Conservation (phyloP, 192 early-diverging fungal genomes). For the Entomortierella beljakovae region DNA sequence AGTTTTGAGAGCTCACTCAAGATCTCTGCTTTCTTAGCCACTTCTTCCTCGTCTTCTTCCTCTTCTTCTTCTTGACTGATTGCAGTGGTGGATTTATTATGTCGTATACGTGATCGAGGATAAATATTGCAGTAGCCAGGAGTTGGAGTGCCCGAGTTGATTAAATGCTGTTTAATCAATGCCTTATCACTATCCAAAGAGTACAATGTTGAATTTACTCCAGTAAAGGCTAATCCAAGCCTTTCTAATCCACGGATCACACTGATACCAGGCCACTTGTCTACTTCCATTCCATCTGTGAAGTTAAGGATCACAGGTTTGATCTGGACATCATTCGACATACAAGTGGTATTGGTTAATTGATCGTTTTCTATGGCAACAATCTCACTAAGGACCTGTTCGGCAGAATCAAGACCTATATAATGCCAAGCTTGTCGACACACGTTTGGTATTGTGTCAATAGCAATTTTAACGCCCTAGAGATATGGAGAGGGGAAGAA, state of each 20-base stretch:
- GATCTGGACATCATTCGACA: constrained; percentile 8
- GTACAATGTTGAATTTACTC: constrained; percentile 30
- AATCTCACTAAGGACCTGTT: constrained; percentile 20
- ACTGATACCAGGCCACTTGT: constrained; percentile 35
- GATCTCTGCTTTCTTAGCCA: constrained; percentile 1
- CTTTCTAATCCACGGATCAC: constrained; percentile 21
- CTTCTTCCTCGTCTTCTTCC: constrained; percentile 1
- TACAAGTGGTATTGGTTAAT: not conserved
- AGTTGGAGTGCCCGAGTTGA: constrained; percentile 12
- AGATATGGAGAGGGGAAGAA: not conserved
- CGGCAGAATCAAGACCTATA: constrained; percentile 22
- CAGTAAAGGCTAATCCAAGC: constrained; percentile 27
- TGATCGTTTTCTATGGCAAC: constrained; percentile 4
- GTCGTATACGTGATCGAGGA: not conserved
- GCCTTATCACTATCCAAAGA: constrained; percentile 42
- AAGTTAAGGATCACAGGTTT: constrained; percentile 41
- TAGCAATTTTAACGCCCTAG: constrained; percentile 22
- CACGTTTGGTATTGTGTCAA: constrained; percentile 34
- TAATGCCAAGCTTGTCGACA: constrained; percentile 33
- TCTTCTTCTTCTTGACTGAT: not conserved
- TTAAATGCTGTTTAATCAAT: constrained; percentile 30
- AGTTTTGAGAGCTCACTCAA: constrained; percentile 22
- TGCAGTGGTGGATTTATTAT: not conserved
- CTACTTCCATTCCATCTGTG: constrained; percentile 39
- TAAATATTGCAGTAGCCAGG: constrained; percentile 42